Evolutionary conservation across 1,139 yeast species (phyloP).

Genomic region (Geotrichum candidum): DNA sequence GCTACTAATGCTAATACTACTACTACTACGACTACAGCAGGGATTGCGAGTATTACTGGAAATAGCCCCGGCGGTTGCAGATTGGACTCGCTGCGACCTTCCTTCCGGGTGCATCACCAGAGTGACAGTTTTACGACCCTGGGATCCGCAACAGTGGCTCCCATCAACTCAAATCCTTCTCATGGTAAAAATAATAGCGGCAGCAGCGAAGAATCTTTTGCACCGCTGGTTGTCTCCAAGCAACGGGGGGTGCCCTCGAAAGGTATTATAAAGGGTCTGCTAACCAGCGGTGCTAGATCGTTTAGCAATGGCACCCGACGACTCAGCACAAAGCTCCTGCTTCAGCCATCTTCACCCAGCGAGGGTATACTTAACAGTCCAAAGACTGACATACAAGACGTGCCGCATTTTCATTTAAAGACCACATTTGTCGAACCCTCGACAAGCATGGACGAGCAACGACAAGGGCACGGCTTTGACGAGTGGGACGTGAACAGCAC

Average conservation of each 20-base stretch:
- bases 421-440: background rate
- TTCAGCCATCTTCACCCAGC: background rate
- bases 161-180: background rate
- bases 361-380: background rate
- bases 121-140: background rate
- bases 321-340: background rate
- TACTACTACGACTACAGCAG: background rate
- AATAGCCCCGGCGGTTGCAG: background rate
- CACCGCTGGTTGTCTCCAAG: background rate
- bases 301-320: background rate
- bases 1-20: too few species aligned
- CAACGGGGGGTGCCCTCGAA: background rate
- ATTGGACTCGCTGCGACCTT: background rate
- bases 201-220: background rate
- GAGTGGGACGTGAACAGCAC: background rate
- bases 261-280: background rate
- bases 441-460: background rate
- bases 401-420: background rate
- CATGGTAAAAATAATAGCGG: background rate
- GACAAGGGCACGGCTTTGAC: background rate
- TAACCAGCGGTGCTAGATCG: background rate
- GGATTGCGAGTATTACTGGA: background rate
- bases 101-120: background rate
- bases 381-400: background rate
- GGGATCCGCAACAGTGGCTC: too few species aligned